Evolutionary conservation across 768 basidiomycete species (phyloP).

Genomic region (Suillus occidentalis): DNA sequence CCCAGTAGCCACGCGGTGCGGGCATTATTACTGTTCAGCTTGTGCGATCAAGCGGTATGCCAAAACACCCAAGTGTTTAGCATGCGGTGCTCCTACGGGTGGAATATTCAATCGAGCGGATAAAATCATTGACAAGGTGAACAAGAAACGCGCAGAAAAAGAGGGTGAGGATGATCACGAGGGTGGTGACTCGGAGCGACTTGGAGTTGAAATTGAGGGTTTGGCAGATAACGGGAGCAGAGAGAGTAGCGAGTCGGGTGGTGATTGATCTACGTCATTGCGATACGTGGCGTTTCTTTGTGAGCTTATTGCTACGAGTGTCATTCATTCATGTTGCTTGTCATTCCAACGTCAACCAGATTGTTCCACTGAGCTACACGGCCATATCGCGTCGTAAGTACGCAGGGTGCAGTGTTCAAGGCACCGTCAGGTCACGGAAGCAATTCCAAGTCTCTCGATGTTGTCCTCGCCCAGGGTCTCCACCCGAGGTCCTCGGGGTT

Average conservation of each 20-base stretch:
- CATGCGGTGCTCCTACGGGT: conserved; percentile 89
- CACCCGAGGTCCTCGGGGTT: neutral
- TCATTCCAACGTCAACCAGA: no score
- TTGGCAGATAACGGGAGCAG: conserved; percentile 32
- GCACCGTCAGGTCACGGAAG: neutral
- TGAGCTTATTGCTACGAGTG: neutral
- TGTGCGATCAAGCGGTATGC: conserved; percentile 95
- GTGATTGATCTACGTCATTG: conserved; percentile 14
- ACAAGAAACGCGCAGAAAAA: conserved; percentile 63
- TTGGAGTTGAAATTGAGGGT: conserved; percentile 68
- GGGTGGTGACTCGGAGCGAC: conserved; percentile 42
- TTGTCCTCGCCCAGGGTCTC: neutral
- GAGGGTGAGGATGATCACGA: conserved; percentile 32
- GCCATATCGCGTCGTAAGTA: neutral
- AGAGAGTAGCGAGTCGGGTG: conserved; percentile 25
- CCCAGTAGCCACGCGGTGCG: conserved; percentile 94
- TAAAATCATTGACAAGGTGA: conserved; percentile 86
- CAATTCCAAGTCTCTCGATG: no score
- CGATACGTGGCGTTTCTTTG: no score
- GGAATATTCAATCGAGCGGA: conserved; percentile 97
- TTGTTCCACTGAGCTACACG: no score
- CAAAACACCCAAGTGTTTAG: conserved; percentile 93
- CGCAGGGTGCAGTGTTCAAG: neutral
- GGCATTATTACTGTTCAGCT: conserved; percentile 93
- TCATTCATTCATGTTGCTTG: no score